These are phyloP conservation scores for Starmerella stellata DNA, from an alignment of 805 yeast genomes.

Conservation along the genomic window DNA sequence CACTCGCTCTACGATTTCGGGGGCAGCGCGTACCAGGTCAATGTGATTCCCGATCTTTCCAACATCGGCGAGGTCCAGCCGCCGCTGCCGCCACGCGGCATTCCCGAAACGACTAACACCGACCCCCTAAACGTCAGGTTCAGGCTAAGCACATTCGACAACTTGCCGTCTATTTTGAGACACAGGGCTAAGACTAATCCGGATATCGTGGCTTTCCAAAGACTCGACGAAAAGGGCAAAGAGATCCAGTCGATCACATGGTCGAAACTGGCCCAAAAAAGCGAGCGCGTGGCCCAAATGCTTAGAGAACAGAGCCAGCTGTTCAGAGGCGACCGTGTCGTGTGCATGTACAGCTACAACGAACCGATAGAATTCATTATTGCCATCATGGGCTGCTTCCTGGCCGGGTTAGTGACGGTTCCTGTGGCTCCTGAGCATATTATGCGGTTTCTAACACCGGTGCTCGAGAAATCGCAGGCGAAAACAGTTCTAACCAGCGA, in stretches of 20 bases:
- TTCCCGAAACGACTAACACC: conserved; percentile 18
- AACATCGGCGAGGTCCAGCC: conserved; percentile 12
- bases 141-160: conserved; percentile 29
- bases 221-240: conserved; percentile 63
- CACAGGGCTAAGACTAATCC: conserved; percentile 50
- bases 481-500: conserved; percentile 71
- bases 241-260: conserved; percentile 62
- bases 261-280: conserved; percentile 69
- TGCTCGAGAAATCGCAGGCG: conserved; percentile 43
- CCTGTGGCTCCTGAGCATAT: conserved; percentile 56
- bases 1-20: background rate
- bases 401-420: conserved; percentile 87
- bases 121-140: conserved; percentile 25
- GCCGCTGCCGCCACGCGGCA: conserved; percentile 19
- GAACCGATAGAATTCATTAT: conserved; percentile 75
- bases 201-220: conserved; percentile 52
- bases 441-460: conserved; percentile 27
- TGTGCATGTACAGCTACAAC: conserved; percentile 61
- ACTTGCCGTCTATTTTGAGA: conserved; percentile 52
- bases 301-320: conserved; percentile 54
- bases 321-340: conserved; percentile 67
- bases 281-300: conserved; percentile 77
- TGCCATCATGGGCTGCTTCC: conserved; percentile 76
- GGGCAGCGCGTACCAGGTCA: background rate
- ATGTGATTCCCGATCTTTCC: conserved; percentile 1